A percentile compares a stretch with the other conserved stretches of the same genome.
These are phyloP conservation scores for Boletus subparvulus DNA, from an alignment of 768 basidiomycete species.

Conservation along the genomic window DNA sequence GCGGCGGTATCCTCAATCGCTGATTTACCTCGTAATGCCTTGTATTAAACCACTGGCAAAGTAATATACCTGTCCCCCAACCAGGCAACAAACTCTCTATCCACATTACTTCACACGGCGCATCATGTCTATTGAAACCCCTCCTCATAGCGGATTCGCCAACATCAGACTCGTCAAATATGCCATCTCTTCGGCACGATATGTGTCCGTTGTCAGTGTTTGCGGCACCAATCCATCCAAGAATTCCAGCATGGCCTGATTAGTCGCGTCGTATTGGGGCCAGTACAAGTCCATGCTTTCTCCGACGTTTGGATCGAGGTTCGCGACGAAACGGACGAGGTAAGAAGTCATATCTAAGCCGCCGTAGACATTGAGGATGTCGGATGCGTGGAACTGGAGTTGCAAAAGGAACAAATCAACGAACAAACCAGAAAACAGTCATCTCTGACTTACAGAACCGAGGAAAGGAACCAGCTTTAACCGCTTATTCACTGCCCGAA, in stretches of 20 bases:
- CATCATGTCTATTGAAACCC: too few relatives aligned
- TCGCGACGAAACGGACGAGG: slow-evolving; percentile 20
- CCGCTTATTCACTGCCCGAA: slow-evolving; percentile 42
- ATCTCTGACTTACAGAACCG: slow-evolving; percentile 39
- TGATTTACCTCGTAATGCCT: too few relatives aligned
- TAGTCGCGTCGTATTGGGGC: slow-evolving; percentile 41
- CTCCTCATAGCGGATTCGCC: slow-evolving; percentile 2
- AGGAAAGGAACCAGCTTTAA: slow-evolving; percentile 42
- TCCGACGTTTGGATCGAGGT: slow-evolving; percentile 41
- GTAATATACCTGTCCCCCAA: too few relatives aligned
- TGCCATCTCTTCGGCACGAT: slow-evolving; percentile 39
- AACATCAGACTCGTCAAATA: slow-evolving; percentile 24
- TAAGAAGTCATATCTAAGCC: slow-evolving; percentile 44
- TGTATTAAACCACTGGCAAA: too few relatives aligned
- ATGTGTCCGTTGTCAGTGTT: slow-evolving; percentile 43
- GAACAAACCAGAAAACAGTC: neutral
- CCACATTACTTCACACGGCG: too few relatives aligned
- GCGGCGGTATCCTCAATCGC: too few relatives aligned
- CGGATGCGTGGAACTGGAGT: slow-evolving; percentile 41
- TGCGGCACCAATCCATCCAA: slow-evolving; percentile 35
- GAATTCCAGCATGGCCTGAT: slow-evolving; percentile 42
- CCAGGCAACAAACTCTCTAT: too few relatives aligned
- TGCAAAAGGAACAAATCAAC: neutral
- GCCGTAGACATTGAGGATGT: slow-evolving; percentile 43
- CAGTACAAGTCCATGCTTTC: slow-evolving; percentile 34